These are phyloP conservation scores for Spathaspora sp. DNA, from an alignment of 1,139 yeast species.

Conservation along the genomic window DNA sequence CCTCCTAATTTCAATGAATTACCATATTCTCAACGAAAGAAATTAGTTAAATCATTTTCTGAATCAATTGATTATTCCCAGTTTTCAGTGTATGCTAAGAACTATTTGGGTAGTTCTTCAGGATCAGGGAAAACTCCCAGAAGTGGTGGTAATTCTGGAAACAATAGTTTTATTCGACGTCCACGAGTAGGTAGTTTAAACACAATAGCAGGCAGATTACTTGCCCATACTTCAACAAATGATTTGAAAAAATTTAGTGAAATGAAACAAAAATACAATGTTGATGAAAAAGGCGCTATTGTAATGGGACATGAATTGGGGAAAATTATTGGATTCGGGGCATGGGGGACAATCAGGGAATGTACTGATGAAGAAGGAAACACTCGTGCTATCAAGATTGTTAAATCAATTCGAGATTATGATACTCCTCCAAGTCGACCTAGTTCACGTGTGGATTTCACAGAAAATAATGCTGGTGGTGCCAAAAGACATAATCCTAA, in stretches of 20 bases:
- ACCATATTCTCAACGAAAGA: constrained; percentile 70
- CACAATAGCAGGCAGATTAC: constrained; percentile 44
- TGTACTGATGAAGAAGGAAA: constrained; percentile 48
- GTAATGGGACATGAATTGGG: constrained; percentile 66
- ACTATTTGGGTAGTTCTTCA: constrained; percentile 20
- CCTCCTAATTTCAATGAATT: constrained; percentile 63
- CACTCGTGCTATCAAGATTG: constrained; percentile 74
- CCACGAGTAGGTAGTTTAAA: constrained; percentile 34
- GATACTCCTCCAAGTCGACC: background rate
- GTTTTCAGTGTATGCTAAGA: constrained; percentile 43
- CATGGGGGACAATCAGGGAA: constrained; percentile 89
- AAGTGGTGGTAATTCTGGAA: constrained; percentile 22
- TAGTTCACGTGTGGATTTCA: constrained; percentile 10
- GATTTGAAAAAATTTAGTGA: constrained; percentile 33
- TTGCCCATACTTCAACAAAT: constrained; percentile 40
- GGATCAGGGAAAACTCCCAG: constrained; percentile 21
- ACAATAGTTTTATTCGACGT: constrained; percentile 29
- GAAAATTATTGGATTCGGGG: constrained; percentile 84
- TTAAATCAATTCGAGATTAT: constrained; percentile 47
- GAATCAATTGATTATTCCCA: constrained; percentile 56
- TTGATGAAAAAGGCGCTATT: constrained; percentile 62
- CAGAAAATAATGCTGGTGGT: background rate
- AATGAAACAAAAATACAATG: constrained; percentile 30
- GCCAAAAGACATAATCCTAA: constrained; percentile 22
- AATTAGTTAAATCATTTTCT: constrained; percentile 52